These are phyloP conservation scores for Colletotrichum cuscutae DNA, from an alignment of 2,329 filamentous ascomycete genomes.

Conservation along the genomic window DNA sequence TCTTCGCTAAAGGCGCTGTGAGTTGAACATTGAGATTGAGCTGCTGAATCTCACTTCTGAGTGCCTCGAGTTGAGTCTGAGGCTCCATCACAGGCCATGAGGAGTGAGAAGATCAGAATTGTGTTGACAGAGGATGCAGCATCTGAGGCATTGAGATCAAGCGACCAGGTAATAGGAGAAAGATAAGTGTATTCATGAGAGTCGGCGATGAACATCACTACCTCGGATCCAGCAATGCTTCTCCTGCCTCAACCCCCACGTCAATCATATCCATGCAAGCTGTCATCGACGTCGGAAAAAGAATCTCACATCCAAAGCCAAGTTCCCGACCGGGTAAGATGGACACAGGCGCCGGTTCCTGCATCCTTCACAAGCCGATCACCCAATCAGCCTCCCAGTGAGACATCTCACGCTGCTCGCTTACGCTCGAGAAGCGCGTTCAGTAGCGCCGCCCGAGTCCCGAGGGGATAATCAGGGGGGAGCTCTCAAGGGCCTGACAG, in stretches of 20 bases:
- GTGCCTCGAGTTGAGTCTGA: too few relatives aligned
- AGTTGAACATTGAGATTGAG: not conserved
- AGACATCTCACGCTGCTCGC: not conserved
- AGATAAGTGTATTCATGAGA: not conserved
- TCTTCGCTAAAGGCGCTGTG: not conserved
- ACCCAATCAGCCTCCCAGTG: not conserved
- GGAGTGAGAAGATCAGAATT: too few relatives aligned
- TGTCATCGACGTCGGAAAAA: not conserved
- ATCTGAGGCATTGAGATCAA: too few relatives aligned
- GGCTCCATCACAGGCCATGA: too few relatives aligned
- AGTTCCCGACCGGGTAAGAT: not conserved
- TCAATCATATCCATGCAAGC: not conserved
- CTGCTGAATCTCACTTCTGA: not conserved
- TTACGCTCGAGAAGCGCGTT: not conserved
- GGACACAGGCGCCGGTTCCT: constrained; percentile 1
- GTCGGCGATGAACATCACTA: not conserved
- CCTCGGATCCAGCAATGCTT: too few relatives aligned
- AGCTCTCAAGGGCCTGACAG: not conserved
- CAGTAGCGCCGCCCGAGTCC: not conserved
- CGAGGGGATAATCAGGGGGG: not conserved
- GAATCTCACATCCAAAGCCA: not conserved
- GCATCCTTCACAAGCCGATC: not conserved
- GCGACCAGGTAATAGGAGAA: not conserved
- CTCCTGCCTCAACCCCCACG: not conserved
- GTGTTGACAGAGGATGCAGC: too few relatives aligned